A percentile compares a stretch with the other conserved stretches of the same genome.
phyloP scores from a whole-genome alignment of 2,329 filamentous ascomycete species.

The Chaetomiaceae sp. region DNA sequence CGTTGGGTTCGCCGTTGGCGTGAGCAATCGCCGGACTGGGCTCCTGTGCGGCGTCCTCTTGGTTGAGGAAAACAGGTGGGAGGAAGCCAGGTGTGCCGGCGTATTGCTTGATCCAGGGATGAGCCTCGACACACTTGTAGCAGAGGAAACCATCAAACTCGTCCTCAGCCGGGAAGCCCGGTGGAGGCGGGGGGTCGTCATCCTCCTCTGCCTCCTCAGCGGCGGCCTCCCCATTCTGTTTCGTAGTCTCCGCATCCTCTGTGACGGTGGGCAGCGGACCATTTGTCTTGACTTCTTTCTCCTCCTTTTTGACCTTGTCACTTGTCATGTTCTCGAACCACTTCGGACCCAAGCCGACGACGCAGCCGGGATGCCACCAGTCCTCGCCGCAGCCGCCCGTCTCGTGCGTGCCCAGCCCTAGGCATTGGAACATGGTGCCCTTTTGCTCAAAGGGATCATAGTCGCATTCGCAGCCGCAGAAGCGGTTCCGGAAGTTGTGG shows the following conservation, averaged over 20 bases:
- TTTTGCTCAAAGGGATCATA: constrained; percentile 89
- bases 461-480: constrained; percentile 83
- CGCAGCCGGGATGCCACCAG: constrained; percentile 94
- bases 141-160: constrained; percentile 88
- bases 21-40: not conserved
- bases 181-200: constrained; percentile 65
- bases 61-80: constrained; percentile 57
- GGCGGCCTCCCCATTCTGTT: constrained; percentile 21
- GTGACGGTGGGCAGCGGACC: constrained; percentile 44
- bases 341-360: constrained; percentile 72
- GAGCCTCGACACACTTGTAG: constrained; percentile 84
- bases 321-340: constrained; percentile 58
- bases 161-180: constrained; percentile 84
- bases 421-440: constrained; percentile 96
- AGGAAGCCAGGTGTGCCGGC: constrained; percentile 77
- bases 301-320: constrained; percentile 31
- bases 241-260: constrained; percentile 41
- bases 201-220: constrained; percentile 32
- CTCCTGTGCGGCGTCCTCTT: constrained; percentile 22
- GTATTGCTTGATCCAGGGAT: constrained; percentile 90
- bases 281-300: constrained; percentile 19
- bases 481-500: constrained; percentile 88
- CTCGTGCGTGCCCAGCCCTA: constrained; percentile 75
- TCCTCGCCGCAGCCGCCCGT: constrained; percentile 92
- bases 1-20: not conserved